These are phyloP conservation scores for Geranium brycei DNA, from an alignment of 345 rosid genomes.

Conservation along the genomic window DNA sequence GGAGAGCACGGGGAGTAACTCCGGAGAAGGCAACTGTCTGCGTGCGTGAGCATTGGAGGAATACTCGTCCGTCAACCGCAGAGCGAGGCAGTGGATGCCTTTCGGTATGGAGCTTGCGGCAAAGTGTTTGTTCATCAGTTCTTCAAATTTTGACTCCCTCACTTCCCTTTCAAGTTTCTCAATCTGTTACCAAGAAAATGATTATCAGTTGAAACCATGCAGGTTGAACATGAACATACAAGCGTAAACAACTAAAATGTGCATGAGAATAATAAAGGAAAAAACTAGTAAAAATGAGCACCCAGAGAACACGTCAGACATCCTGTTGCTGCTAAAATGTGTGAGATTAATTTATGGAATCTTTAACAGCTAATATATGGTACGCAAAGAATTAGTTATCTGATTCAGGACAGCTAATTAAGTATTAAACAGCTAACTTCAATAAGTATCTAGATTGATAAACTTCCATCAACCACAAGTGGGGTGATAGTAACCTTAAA, in stretches of 20 bases:
- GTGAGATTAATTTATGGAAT: background rate
- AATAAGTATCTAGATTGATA: no score
- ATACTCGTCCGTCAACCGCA: slow-evolving; percentile 89
- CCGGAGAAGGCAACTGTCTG: slow-evolving; percentile 87
- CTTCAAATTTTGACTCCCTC: slow-evolving; percentile 77
- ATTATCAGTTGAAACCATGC: slow-evolving; percentile 6
- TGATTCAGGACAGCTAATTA: background rate
- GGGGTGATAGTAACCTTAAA: no score
- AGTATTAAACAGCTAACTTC: no score
- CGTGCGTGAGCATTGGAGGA: slow-evolving; percentile 97
- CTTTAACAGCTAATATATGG: background rate
- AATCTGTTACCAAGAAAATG: slow-evolving; percentile 42
- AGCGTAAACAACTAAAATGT: background rate
- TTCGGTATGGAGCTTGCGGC: slow-evolving; percentile 98
- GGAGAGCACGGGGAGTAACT: slow-evolving; percentile 81
- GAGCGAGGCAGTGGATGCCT: slow-evolving; percentile 90
- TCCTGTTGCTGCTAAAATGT: background rate
- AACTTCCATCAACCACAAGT: no score
- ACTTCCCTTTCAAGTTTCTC: slow-evolving; percentile 77
- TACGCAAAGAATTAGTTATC: background rate
- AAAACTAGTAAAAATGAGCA: background rate
- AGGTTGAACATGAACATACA: background rate
- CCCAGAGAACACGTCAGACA: background rate
- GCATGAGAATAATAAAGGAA: background rate
- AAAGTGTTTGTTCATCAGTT: slow-evolving; percentile 94